Evolutionary conservation across 306 rosid species (phyloP).

Genomic region (Corylus heterophylla): DNA sequence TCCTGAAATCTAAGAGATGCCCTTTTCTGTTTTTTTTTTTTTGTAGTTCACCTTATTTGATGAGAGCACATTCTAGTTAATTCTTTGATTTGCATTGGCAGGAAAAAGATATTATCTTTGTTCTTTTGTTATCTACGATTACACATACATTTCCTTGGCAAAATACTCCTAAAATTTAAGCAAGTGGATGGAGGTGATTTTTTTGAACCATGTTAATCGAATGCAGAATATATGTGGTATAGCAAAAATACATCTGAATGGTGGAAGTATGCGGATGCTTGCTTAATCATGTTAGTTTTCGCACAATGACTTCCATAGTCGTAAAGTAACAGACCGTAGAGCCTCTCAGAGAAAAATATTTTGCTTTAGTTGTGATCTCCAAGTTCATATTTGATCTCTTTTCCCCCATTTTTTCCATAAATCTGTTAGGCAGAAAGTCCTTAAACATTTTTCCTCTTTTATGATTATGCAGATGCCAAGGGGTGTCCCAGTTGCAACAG

Average conservation of each 20-base stretch:
- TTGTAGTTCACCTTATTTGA: neutral
- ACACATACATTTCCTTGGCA: neutral
- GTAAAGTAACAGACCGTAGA: neutral
- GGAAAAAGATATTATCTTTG: neutral
- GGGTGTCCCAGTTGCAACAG: constrained; percentile 89
- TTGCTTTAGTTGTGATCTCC: neutral
- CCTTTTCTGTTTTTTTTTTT: neutral
- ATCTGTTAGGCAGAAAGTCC: neutral
- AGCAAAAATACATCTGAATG: neutral
- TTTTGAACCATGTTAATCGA: neutral
- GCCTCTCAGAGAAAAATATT: neutral
- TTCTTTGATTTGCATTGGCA: neutral
- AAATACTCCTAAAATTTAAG: neutral
- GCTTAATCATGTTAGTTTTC: no score
- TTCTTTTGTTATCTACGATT: neutral
- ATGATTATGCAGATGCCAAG: constrained; percentile 67
- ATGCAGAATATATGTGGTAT: neutral
- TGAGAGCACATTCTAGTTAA: neutral
- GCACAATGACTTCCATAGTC: neutral
- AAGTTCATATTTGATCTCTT: neutral
- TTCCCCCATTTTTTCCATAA: neutral
- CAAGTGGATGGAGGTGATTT: neutral
- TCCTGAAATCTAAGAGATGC: neutral
- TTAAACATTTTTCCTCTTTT: neutral
- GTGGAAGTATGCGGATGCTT: no score